Percentiles rank a stretch among this genome's conserved stretches.
Evolutionary conservation across 306 rosid genomes (phyloP).

Genomic region (Glycyrrhiza uralensis): DNA sequence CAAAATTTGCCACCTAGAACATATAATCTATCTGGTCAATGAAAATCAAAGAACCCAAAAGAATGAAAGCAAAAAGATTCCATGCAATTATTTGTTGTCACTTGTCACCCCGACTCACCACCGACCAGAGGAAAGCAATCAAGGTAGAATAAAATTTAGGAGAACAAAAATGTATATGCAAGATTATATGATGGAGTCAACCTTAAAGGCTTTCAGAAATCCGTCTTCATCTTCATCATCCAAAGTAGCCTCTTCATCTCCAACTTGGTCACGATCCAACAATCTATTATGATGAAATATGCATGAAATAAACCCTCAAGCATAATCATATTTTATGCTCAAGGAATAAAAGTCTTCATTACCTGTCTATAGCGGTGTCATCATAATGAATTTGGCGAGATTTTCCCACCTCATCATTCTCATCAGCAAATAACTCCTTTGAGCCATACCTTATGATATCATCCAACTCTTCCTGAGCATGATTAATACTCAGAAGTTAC

Average conservation of each 20-base stretch:
- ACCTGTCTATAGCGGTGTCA: slow-evolving; percentile 92
- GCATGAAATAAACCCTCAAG: slow-evolving; percentile 15
- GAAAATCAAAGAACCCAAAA: neutral
- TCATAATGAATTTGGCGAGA: slow-evolving; percentile 98
- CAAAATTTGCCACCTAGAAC: slow-evolving; percentile 90
- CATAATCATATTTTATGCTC: slow-evolving; percentile 11
- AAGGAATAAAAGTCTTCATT: neutral
- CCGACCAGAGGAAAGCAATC: neutral
- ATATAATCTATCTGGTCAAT: slow-evolving; percentile 9
- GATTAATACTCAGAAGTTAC: slow-evolving; percentile 24
- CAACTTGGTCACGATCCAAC: slow-evolving; percentile 86
- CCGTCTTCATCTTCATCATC: slow-evolving; percentile 91
- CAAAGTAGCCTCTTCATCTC: slow-evolving; percentile 72
- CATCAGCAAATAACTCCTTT: slow-evolving; percentile 91
- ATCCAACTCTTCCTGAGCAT: slow-evolving; percentile 83
- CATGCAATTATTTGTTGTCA: neutral
- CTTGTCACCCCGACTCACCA: neutral
- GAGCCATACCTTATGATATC: slow-evolving; percentile 97
- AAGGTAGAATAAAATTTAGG: slow-evolving; percentile 5
- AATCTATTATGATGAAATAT: slow-evolving; percentile 47
- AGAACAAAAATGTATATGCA: slow-evolving; percentile 12
- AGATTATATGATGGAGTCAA: slow-evolving; percentile 27
- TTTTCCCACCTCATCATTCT: slow-evolving; percentile 80
- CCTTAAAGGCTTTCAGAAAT: slow-evolving; percentile 93
- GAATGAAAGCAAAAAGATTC: neutral